Evolutionary conservation across 1,139 yeast genomes (phyloP).

Genomic region (Sugiyamaella grinbergsii): DNA sequence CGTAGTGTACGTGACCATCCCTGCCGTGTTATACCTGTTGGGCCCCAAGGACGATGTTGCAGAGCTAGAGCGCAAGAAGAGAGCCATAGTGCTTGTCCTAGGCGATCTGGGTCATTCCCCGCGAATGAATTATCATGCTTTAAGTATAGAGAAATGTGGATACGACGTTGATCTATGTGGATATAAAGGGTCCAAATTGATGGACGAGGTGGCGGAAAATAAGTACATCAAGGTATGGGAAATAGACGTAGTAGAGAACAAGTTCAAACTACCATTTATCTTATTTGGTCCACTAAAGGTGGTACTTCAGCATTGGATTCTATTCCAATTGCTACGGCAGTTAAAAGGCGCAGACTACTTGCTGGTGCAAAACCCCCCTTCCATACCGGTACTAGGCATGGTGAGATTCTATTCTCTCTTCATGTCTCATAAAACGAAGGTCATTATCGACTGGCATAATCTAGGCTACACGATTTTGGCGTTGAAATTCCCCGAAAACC

Average conservation of each 20-base stretch:
- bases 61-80: slow-evolving; percentile 43
- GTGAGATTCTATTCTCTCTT: slow-evolving; percentile 57
- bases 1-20: slow-evolving; percentile 37
- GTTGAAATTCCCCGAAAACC: slow-evolving; percentile 53
- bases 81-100: slow-evolving; percentile 75
- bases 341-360: slow-evolving; percentile 68
- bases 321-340: slow-evolving; percentile 52
- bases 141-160: slow-evolving; percentile 67
- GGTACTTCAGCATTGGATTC: slow-evolving; percentile 52
- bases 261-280: slow-evolving; percentile 53
- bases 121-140: slow-evolving; percentile 89
- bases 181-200: slow-evolving; percentile 53
- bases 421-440: slow-evolving; percentile 58
- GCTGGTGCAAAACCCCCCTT: slow-evolving; percentile 88
- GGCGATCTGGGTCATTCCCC: slow-evolving; percentile 98
- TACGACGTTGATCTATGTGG: slow-evolving; percentile 86
- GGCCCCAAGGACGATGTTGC: slow-evolving; percentile 21
- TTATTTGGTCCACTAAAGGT: slow-evolving; percentile 65
- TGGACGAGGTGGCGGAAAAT: slow-evolving; percentile 35
- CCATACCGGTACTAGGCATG: slow-evolving; percentile 75
- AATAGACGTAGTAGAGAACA: slow-evolving; percentile 52
- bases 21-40: slow-evolving; percentile 36
- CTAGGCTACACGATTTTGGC: slow-evolving; percentile 83
- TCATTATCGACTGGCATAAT: slow-evolving; percentile 96
- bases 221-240: slow-evolving; percentile 38